A percentile compares a stretch with the other conserved stretches of the same genome.
phyloP scores from a whole-genome alignment of 495 filamentous ascomycete species.

The Pseudevernia furfuracea region DNA sequence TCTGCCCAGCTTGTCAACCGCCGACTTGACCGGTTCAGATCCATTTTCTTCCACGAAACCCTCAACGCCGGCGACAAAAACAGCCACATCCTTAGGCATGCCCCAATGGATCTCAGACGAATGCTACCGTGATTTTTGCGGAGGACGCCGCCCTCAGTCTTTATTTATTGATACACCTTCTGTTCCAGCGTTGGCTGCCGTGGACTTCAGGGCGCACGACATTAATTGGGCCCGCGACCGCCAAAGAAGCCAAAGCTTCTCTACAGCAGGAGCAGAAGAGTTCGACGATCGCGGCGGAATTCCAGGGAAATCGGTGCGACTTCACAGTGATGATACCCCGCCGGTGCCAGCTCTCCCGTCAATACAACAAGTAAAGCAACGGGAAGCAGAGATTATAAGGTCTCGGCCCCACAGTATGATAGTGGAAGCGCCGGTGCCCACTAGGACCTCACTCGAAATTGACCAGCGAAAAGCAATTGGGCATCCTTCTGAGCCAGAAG shows the following conservation, averaged over 20 bases:
- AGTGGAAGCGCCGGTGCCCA: background rate
- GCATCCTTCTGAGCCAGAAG: background rate
- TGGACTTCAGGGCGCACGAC: constrained; percentile 18
- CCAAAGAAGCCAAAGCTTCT: constrained; percentile 23
- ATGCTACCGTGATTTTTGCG: no score
- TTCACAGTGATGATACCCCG: constrained; percentile 21
- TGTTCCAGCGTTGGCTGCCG: constrained; percentile 11
- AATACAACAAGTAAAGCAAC: constrained; percentile 9
- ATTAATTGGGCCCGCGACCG: constrained; percentile 32
- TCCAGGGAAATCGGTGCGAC: constrained; percentile 23
- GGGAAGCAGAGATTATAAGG: constrained; percentile 14
- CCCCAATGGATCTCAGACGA: no score
- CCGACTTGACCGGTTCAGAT: no score
- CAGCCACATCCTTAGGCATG: no score
- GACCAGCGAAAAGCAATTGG: background rate
- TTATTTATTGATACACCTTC: no score
- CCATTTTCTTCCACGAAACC: no score
- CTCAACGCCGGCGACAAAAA: no score
- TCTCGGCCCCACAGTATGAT: constrained; percentile 15
- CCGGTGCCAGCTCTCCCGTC: constrained; percentile 28
- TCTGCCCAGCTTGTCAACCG: no score
- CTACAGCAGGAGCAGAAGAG: constrained; percentile 15
- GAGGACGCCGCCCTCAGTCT: no score
- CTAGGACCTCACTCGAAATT: background rate
- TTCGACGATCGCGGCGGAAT: constrained; percentile 23